These are phyloP conservation scores for Auricularia auricula-judae DNA, from an alignment of 768 basidiomycete genomes.

Conservation along the genomic window DNA sequence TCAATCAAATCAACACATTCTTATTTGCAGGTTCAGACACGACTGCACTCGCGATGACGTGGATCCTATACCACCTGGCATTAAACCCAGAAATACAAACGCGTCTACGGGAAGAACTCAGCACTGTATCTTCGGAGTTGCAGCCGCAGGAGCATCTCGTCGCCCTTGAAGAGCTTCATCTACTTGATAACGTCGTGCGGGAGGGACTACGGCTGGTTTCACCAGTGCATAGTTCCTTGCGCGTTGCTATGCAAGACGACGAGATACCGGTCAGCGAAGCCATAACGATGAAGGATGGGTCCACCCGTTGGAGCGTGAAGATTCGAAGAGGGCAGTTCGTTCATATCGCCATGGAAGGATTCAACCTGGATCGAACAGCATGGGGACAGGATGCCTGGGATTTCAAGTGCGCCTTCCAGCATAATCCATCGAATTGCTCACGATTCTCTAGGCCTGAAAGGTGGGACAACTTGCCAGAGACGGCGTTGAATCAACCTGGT, in stretches of 20 bases:
- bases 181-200: slow-evolving; percentile 45
- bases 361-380: slow-evolving; percentile 38
- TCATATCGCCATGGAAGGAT: slow-evolving; percentile 47
- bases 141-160: slow-evolving; percentile 17
- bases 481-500: slow-evolving; percentile 32
- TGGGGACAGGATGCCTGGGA: slow-evolving; percentile 43
- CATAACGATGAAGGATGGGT: slow-evolving; percentile 26
- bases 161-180: slow-evolving; percentile 32
- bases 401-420: slow-evolving; percentile 36
- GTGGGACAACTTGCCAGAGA: slow-evolving; percentile 32
- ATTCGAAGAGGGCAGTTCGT: slow-evolving; percentile 46
- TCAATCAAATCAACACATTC: slow-evolving; percentile 55
- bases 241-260: slow-evolving; percentile 15
- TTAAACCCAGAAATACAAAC: slow-evolving; percentile 43
- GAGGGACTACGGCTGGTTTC: slow-evolving; percentile 47
- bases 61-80: slow-evolving; percentile 47
- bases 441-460: slow-evolving; percentile 35
- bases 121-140: slow-evolving; percentile 11
- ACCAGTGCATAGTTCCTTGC: slow-evolving; percentile 46
- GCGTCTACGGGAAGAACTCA: slow-evolving; percentile 42
- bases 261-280: slow-evolving; percentile 18
- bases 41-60: slow-evolving; percentile 43
- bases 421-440: slow-evolving; percentile 4
- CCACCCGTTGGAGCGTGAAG: slow-evolving; percentile 19
- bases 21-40: slow-evolving; percentile 56